These are phyloP conservation scores for Moricandia arvensis DNA, from an alignment of 345 rosid genomes.

Conservation along the genomic window DNA sequence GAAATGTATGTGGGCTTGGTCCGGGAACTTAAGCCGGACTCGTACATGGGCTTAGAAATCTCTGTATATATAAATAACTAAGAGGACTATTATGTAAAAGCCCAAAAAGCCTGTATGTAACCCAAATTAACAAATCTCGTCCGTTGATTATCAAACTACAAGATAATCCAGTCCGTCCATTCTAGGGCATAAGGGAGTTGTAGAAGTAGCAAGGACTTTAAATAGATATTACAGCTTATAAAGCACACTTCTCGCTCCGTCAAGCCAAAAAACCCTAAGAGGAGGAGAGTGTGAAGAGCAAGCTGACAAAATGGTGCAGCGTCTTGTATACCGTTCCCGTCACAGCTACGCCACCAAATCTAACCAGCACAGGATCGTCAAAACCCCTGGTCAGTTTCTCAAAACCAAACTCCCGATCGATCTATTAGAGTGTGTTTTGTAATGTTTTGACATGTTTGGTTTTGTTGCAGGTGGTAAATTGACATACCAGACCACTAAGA, in stretches of 20 bases:
- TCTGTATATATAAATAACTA: neutral
- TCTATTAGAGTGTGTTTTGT: no score
- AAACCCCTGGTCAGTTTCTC: conserved; percentile 97
- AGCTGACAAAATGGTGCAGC: conserved; percentile 73
- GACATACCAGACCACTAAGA: conserved; percentile 80
- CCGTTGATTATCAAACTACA: neutral
- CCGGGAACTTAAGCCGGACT: no score
- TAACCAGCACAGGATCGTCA: conserved; percentile 89
- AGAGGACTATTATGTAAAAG: neutral
- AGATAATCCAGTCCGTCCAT: conserved; percentile 25
- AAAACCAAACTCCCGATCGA: no score
- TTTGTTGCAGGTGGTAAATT: conserved; percentile 89
- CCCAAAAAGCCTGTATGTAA: neutral
- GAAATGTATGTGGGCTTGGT: neutral
- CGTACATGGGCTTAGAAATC: no score
- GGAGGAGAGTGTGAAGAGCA: conserved; percentile 1
- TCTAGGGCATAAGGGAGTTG: conserved; percentile 45
- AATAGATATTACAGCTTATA: neutral
- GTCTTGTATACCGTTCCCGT: conserved; percentile 77
- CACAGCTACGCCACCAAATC: conserved; percentile 97
- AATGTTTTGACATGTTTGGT: no score
- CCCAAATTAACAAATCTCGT: neutral
- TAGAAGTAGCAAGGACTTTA: conserved; percentile 3
- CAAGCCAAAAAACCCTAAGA: conserved; percentile 42
- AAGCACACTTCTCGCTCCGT: conserved; percentile 22